phyloP scores from a whole-genome alignment of 768 basidiomycete genomes.

The Dendrothele bispora region DNA sequence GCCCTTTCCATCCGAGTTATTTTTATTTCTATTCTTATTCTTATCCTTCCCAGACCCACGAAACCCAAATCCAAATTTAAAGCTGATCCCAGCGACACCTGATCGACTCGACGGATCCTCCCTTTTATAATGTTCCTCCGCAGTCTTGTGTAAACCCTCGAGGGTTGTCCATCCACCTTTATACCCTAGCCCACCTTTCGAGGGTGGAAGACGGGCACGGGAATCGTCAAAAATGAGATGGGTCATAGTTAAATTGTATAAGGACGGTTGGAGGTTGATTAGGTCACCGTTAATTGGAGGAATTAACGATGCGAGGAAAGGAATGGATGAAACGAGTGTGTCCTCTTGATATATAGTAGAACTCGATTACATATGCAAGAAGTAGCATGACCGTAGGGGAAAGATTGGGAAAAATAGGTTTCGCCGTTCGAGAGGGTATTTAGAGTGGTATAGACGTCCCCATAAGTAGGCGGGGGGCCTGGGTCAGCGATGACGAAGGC shows the following conservation, averaged over 20 bases:
- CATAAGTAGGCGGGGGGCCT: constrained; percentile 59
- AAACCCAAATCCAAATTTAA: constrained; percentile 43
- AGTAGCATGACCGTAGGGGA: constrained; percentile 66
- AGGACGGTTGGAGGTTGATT: constrained; percentile 57
- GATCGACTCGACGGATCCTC: constrained; percentile 37
- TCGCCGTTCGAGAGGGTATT: constrained; percentile 57
- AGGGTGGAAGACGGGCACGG: constrained; percentile 54
- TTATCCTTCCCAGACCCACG: too few relatives aligned
- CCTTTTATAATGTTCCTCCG: constrained; percentile 44
- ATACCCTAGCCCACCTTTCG: constrained; percentile 66
- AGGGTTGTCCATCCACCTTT: constrained; percentile 56
- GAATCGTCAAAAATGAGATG: constrained; percentile 68
- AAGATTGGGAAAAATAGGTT: constrained; percentile 50
- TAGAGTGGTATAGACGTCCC: constrained; percentile 60
- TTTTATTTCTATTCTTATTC: too few relatives aligned
- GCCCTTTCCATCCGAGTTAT: too few relatives aligned
- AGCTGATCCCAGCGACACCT: constrained; percentile 43
- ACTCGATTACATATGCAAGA: constrained; percentile 61
- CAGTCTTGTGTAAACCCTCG: constrained; percentile 58
- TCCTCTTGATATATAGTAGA: constrained; percentile 48
- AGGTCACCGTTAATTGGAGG: constrained; percentile 49
- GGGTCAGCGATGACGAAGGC: constrained; percentile 68
- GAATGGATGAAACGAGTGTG: constrained; percentile 34
- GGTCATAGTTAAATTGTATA: constrained; percentile 51
- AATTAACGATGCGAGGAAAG: constrained; percentile 36